phyloP scores from a whole-genome alignment of 257 asterid genomes.

The Nicotiana noctiflora region DNA sequence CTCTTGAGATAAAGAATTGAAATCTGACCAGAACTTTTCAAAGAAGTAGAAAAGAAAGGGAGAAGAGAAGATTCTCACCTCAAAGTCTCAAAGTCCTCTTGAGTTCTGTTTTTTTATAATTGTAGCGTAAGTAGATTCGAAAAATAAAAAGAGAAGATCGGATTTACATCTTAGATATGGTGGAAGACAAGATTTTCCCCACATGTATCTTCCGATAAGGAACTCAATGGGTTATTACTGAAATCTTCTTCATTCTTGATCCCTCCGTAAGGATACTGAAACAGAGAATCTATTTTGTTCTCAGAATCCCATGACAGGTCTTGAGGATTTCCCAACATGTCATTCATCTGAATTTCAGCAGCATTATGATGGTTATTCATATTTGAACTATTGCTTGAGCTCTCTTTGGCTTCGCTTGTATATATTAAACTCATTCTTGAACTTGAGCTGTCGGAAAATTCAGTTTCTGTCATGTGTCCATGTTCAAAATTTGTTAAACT shows the following conservation, averaged over 20 bases:
- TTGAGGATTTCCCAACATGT: conserved; percentile 18
- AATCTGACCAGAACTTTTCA: conserved; percentile 13
- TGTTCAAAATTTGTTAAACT: conserved; percentile 33
- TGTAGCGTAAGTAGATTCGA: neutral
- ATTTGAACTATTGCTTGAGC: conserved; percentile 36
- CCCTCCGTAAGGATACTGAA: conserved; percentile 29
- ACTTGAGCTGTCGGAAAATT: conserved; percentile 23
- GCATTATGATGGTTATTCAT: conserved; percentile 9
- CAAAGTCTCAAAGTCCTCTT: conserved; percentile 14
- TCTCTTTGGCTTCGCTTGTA: conserved; percentile 26
- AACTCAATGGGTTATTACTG: conserved; percentile 31
- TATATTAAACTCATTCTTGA: conserved; percentile 29
- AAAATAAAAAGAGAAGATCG: neutral
- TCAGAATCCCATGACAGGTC: conserved; percentile 42
- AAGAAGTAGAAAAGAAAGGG: neutral
- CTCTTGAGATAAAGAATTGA: conserved; percentile 18
- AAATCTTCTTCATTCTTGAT: conserved; percentile 39
- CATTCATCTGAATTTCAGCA: conserved; percentile 14
- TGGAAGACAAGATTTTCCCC: conserved; percentile 23
- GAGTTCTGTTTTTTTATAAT: conserved; percentile 8
- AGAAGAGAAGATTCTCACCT: conserved; percentile 19
- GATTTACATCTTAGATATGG: conserved; percentile 34
- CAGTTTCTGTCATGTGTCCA: conserved; percentile 24
- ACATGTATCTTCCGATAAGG: conserved; percentile 33
- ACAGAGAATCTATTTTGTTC: conserved; percentile 32